Base-by-base conservation (phyloP, 306 rosid genomes). In the Rubus idaeus region DNA sequence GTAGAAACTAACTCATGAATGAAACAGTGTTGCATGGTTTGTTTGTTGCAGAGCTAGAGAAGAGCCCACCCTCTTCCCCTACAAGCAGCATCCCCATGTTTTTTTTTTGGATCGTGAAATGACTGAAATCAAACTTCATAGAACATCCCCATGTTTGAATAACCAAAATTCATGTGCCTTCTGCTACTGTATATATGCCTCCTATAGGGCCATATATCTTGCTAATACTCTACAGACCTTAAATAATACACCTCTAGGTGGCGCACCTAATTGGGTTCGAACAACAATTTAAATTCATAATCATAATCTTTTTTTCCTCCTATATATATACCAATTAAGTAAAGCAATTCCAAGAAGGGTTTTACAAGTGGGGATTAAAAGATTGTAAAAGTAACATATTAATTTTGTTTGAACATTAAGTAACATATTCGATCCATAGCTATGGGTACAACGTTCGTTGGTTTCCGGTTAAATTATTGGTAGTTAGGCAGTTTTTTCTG, bases 401-500 rank as follows among this genome's bases (percentile, higher is more conserved):
- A 11, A 61, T 26, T 26, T 30, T 30, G 1, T 30, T 30, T 30
- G 1, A 35, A 51, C 50, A 11, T 23, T 50, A 73, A 70, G 37
- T 75, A 30, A 30, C 35, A 30, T 64, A 76, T 60, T 45, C 16
- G 78, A n/a, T 77, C 23, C 35, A 73, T 53, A 55, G 8, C 21
- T 44, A 5, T 6, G 23, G 16, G 55, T 51, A 62, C 81, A 37
- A 26, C 60, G 86, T 84, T 77, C 70, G 83, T 87, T 77, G 47
- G 68, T 58, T 73, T 73, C 41, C 53, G 44, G 78, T 68, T 55
- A 46, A 82, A 86, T 81, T 65, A 79, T 23, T 78, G 76, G 78
- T 86, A 73, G 89, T 89, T 87, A 17, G 76, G 94, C 84, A 83
- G 97, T 88, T 91, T 88, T 87, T 88, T 88, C 92, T 23, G 92